Conservation (phyloP, 768 basidiomycete genomes). For the Hericium alpestre region DNA sequence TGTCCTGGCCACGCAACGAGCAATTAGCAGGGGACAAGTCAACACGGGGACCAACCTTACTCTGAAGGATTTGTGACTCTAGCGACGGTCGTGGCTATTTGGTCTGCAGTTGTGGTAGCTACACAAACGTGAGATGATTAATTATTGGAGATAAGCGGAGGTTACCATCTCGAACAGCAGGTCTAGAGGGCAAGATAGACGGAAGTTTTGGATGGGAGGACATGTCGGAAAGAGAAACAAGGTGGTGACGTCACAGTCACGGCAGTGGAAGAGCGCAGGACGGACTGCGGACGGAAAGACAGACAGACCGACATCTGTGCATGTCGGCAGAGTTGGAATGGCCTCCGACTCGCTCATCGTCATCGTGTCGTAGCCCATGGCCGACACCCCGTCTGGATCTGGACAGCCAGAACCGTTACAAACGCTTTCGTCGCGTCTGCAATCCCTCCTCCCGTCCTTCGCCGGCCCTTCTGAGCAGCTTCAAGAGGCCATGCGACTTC, state of each 20-base stretch:
- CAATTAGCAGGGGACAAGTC: background rate
- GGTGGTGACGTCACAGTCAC: background rate
- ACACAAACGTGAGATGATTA: background rate
- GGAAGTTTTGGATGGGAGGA: conserved; percentile 10
- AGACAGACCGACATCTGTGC: too few relatives aligned
- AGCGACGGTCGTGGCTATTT: conserved; percentile 46
- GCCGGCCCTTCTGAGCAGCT: conserved; percentile 15
- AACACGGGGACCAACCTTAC: conserved; percentile 29
- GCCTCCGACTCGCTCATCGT: too few relatives aligned
- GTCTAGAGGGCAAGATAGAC: conserved; percentile 12
- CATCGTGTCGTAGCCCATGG: too few relatives aligned
- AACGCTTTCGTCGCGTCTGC: background rate
- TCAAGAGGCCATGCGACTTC: conserved; percentile 1
- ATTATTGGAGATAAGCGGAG: background rate
- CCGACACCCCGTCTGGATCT: too few relatives aligned
- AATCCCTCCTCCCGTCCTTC: conserved; percentile 19
- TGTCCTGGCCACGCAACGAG: conserved; percentile 34
- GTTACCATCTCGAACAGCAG: conserved; percentile 13
- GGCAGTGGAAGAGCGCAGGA: background rate
- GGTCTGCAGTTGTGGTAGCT: conserved; percentile 41
- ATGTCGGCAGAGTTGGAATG: too few relatives aligned
- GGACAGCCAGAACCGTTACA: background rate
- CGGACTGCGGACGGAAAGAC: background rate
- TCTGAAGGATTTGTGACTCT: conserved; percentile 56
- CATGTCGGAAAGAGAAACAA: conserved; percentile 10